Evolutionary conservation across 2,329 filamentous ascomycete species (phyloP).

Genomic region (Cladorrhinum sp.): DNA sequence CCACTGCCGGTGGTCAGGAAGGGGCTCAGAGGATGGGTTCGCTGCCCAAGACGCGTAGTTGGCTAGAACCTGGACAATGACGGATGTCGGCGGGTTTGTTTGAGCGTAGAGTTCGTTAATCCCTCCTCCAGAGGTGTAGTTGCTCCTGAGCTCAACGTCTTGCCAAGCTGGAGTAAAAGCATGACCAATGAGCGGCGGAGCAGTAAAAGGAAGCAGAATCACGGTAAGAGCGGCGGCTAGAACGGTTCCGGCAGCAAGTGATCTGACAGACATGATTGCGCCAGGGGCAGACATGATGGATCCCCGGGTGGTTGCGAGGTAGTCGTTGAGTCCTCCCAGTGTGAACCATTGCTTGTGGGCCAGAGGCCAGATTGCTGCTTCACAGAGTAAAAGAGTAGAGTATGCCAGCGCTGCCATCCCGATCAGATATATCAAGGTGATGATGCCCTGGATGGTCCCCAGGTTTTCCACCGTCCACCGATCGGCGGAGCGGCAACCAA

Average conservation of each 20-base stretch:
- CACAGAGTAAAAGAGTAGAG: conserved; percentile 18
- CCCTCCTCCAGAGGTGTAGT: conserved; percentile 21
- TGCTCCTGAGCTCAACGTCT: conserved; percentile 17
- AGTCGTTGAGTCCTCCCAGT: conserved; percentile 23
- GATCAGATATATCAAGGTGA: conserved; percentile 25
- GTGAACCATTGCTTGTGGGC: conserved; percentile 23
- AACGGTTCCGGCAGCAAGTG: conserved; percentile 16
- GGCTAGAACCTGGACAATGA: conserved; percentile 18
- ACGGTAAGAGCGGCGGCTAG: conserved; percentile 15
- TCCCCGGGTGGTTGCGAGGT: conserved; percentile 21
- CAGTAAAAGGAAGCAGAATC: conserved; percentile 20
- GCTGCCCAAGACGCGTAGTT: conserved; percentile 25
- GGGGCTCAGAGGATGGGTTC: conserved; percentile 21
- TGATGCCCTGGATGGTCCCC: conserved; percentile 25
- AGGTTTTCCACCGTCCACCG: conserved; percentile 24
- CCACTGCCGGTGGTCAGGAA: conserved; percentile 24
- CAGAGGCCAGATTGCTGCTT: conserved; percentile 25
- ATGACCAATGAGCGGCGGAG: conserved; percentile 20
- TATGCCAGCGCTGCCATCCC: conserved; percentile 23
- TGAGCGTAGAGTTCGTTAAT: conserved; percentile 23
- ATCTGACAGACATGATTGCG: conserved; percentile 17
- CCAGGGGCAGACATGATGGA: conserved; percentile 20
- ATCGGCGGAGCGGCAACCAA: conserved; percentile 16
- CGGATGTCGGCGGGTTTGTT: conserved; percentile 22
- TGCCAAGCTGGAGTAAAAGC: conserved; percentile 17